Evolutionary conservation across 1,284 basidiomycete genomes (phyloP).

Genomic region (Leccinum huronense): DNA sequence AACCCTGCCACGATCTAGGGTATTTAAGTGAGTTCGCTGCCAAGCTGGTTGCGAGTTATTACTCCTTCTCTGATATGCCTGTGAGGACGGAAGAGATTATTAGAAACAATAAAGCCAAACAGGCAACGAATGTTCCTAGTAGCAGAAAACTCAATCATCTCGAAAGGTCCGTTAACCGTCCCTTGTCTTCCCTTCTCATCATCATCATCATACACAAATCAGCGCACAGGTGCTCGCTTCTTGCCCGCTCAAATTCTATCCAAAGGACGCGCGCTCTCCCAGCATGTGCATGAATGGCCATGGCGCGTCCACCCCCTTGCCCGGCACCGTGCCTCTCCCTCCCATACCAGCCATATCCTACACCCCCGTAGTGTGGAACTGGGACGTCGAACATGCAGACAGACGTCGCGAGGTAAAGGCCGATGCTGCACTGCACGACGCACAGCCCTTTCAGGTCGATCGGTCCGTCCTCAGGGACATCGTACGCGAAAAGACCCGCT

Average conservation of each 20-base stretch:
- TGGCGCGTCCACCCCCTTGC: conserved; percentile 10
- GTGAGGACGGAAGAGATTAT: conserved; percentile 9
- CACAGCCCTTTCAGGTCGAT: conserved; percentile 69
- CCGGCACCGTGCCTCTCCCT: conserved; percentile 26
- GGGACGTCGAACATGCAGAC: conserved; percentile 65
- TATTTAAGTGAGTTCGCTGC: not conserved
- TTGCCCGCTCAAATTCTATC: not conserved
- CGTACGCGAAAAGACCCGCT: conserved; percentile 63
- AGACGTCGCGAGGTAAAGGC: conserved; percentile 57
- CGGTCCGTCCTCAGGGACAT: conserved; percentile 69
- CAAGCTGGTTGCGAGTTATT: not conserved
- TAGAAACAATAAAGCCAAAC: conserved; percentile 32
- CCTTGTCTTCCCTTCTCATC: not conserved
- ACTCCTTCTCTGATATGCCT: not conserved
- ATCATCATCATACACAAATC: conserved; percentile 4
- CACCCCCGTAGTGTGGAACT: conserved; percentile 55
- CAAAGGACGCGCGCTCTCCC: conserved; percentile 6
- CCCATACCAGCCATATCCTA: conserved; percentile 8
- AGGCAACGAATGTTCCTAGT: conserved; percentile 17
- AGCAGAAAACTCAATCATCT: conserved; percentile 13
- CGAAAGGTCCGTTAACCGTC: conserved; percentile 21
- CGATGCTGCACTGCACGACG: conserved; percentile 56
- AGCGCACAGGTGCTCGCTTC: not conserved
- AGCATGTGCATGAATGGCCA: conserved; percentile 17
- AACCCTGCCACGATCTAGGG: conserved; percentile 10